Evolutionary conservation across 768 basidiomycete genomes (phyloP).

Genomic region (Hericium alpestre): DNA sequence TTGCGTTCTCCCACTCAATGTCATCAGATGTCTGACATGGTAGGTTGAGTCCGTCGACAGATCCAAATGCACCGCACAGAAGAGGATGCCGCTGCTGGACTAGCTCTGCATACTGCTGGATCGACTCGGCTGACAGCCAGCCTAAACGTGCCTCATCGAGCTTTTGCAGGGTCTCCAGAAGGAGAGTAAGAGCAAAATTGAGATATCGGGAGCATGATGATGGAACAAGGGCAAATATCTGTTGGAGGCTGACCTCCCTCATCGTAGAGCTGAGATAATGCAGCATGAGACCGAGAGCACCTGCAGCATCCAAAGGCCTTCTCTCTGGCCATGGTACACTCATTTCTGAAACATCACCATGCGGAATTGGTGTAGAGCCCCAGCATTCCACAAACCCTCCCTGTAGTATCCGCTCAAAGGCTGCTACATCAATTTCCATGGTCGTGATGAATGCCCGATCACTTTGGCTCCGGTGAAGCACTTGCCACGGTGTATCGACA

Average conservation of each 20-base stretch:
- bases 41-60: constrained; percentile 2
- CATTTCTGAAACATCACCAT: constrained; percentile 14
- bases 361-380: constrained; percentile 21
- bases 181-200: constrained; percentile 21
- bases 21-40: background rate
- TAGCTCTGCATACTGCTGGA: background rate
- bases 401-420: constrained; percentile 24
- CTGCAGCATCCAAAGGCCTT: constrained; percentile 27
- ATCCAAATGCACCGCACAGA: background rate
- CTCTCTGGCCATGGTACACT: constrained; percentile 17
- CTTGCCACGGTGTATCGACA: constrained; percentile 7
- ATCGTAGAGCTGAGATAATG: constrained; percentile 34
- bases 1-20: background rate
- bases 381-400: constrained; percentile 22
- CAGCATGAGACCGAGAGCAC: constrained; percentile 30
- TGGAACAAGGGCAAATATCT: constrained; percentile 34
- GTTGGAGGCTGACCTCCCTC: constrained; percentile 26
- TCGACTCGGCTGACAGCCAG: background rate
- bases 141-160: background rate
- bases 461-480: background rate
- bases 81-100: background rate
- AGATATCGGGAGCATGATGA: constrained; percentile 27
- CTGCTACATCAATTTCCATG: constrained; percentile 21
- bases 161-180: constrained; percentile 17
- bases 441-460: constrained; percentile 12